Conservation (phyloP, 2,329 filamentous ascomycete genomes). For the Pyricularia pennisetigena region DNA sequence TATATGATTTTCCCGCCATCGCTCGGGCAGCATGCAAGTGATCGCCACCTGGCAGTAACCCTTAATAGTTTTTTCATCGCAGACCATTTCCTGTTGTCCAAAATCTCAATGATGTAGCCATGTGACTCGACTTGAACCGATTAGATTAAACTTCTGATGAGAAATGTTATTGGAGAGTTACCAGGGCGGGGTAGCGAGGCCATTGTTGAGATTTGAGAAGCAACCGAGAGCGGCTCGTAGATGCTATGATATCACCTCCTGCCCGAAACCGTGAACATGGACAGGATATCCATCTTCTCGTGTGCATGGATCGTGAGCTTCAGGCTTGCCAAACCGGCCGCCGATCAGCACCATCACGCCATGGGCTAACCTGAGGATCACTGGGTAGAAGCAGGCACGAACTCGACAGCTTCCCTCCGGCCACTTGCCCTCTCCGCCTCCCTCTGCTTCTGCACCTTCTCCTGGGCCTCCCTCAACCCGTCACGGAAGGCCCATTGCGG, state of each 20-base stretch:
- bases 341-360: conserved; percentile 17
- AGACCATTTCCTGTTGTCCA: neutral
- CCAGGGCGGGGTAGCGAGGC: too few relatives aligned
- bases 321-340: neutral
- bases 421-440: conserved; percentile 27
- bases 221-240: neutral
- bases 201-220: neutral
- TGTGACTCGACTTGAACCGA: neutral
- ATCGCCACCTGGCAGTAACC: neutral
- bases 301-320: neutral
- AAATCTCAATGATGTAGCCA: neutral
- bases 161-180: too few relatives aligned
- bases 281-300: neutral
- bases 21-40: neutral
- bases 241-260: neutral
- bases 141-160: neutral
- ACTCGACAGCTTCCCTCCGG: conserved; percentile 31
- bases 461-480: conserved; percentile 37
- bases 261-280: neutral
- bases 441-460: conserved; percentile 31
- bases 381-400: conserved; percentile 28
- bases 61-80: neutral
- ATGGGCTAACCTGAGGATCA: conserved; percentile 8
- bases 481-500: conserved; percentile 44
- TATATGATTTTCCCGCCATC: neutral